Conservation (phyloP, 441 rosid genomes). For the Adansonia rubrostipa region DNA sequence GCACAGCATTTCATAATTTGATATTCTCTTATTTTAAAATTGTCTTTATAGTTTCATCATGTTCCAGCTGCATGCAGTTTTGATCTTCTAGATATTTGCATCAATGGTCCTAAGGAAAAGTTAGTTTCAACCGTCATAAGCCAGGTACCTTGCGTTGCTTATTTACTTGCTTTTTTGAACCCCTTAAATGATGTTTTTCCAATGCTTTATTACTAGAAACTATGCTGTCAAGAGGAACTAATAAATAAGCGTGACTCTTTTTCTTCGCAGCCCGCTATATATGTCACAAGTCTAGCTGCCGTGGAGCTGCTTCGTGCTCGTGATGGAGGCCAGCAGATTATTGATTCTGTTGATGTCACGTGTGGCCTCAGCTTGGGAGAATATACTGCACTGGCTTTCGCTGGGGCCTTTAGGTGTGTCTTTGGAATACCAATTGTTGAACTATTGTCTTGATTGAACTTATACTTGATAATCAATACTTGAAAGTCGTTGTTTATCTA, state of each 20-base stretch:
- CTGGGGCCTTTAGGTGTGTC: constrained; percentile 89
- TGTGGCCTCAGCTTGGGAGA: constrained; percentile 99
- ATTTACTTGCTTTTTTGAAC: neutral
- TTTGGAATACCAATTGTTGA: constrained; percentile 3
- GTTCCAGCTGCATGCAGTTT: constrained; percentile 53
- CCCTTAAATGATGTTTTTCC: constrained; percentile 11
- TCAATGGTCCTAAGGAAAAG: constrained; percentile 92
- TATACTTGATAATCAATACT: neutral
- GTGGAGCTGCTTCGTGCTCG: constrained; percentile 87
- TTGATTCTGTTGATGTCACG: constrained; percentile 89
- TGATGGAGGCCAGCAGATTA: constrained; percentile 86
- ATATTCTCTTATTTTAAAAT: neutral
- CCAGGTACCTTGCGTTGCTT: constrained; percentile 60
- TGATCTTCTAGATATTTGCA: constrained; percentile 88
- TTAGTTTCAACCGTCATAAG: constrained; percentile 92
- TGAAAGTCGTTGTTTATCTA: neutral
- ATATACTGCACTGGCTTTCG: constrained; percentile 95
- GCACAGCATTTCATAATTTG: neutral
- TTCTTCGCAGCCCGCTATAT: constrained; percentile 88
- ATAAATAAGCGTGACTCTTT: constrained; percentile 20
- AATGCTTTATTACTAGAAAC: neutral
- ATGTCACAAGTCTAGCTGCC: constrained; percentile 97
- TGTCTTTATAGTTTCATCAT: constrained; percentile 21
- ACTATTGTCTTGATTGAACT: neutral
- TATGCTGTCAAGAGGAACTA: neutral